Base-by-base conservation (phyloP, 768 basidiomycete species). In the Phylloporus rhodoxanthus region DNA sequence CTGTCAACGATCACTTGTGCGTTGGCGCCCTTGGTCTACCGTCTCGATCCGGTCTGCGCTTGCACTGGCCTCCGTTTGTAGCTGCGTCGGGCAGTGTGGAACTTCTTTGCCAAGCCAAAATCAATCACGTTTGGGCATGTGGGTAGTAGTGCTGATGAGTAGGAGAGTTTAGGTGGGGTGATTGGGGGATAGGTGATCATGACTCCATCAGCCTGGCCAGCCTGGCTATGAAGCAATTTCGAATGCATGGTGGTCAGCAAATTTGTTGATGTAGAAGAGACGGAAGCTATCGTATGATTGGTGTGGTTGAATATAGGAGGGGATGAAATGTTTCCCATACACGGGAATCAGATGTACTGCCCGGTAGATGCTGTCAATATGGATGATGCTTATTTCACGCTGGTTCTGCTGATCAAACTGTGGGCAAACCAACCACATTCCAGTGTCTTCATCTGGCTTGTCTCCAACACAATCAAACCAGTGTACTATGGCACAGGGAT, bases 261-360 rank as follows among this genome's bases (percentile, higher is more conserved):
- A 68, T 10, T 62, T 66, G 38, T 62, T 62, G 1, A 67, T 53
- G 30, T 55, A 56, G 48, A 54, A 64, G 0, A 59, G 56, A 15
- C 53, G 41, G 15, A 62, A 67, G 45, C 19, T 38, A 48, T 67
- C 50, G 2, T 65, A 53, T 1, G 61, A 50, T 17, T 63, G 40
- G 19, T 48, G 41, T 28, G 44, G 58, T 15, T 49, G 37, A 26
- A 62, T 39, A n/a, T 57, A 1, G 17, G 19, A n/a, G 42, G 5
- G 28, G 15, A 17, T 55, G 56, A 11, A 61, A 5, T 29, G 43
- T 47, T 2, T 41, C 8, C 63, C 66, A 42, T 55, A 64, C 20
- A 65, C 51, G 8, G 52, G 53, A 42, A 67, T 53, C 0, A 70
- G 57, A 43, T 71, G 70, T 0, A 66, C 66, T 1, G 54, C 60